Percentiles rank a stretch among this genome's conserved stretches.
phyloP scores from a whole-genome alignment of 78 protist species.

The Corallochytrium limacisporum region DNA sequence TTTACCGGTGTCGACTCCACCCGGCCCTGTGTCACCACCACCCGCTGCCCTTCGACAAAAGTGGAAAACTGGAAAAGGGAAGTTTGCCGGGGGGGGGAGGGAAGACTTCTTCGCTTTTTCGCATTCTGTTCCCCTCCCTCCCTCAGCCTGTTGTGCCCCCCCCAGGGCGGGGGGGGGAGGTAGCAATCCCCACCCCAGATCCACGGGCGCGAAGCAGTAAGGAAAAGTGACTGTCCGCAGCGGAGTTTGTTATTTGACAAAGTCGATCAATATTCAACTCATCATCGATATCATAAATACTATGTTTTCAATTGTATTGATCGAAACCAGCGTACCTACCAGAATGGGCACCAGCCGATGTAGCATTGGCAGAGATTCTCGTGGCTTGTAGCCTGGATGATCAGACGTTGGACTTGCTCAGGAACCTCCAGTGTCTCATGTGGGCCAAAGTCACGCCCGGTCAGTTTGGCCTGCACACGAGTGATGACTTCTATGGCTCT shows the following conservation, averaged over 20 bases:
- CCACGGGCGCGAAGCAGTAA: not conserved
- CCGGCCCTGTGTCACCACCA: no score
- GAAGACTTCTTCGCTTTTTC: no score
- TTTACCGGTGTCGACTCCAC: no score
- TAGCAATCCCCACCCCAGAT: not conserved
- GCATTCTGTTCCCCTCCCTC: no score
- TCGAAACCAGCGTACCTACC: slow-evolving; percentile 39
- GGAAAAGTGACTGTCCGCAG: not conserved
- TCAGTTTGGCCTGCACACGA: slow-evolving; percentile 82
- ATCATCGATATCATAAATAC: not conserved
- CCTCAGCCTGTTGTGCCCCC: no score
- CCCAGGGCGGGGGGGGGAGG: not conserved
- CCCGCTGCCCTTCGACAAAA: no score
- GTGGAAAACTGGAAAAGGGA: no score
- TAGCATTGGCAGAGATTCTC: slow-evolving; percentile 92
- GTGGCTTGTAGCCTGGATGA: slow-evolving; percentile 77
- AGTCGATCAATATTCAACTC: not conserved
- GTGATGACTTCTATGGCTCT: slow-evolving; percentile 63
- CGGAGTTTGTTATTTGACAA: not conserved
- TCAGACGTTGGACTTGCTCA: slow-evolving; percentile 70
- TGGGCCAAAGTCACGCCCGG: slow-evolving; percentile 23
- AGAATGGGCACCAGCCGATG: slow-evolving; percentile 91
- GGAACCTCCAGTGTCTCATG: not conserved
- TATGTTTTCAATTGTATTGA: not conserved
- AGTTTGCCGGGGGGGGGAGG: no score